Evolutionary conservation across 164 flowering plant species (phyloP).

Genomic region (Vitis rotundifolia): DNA sequence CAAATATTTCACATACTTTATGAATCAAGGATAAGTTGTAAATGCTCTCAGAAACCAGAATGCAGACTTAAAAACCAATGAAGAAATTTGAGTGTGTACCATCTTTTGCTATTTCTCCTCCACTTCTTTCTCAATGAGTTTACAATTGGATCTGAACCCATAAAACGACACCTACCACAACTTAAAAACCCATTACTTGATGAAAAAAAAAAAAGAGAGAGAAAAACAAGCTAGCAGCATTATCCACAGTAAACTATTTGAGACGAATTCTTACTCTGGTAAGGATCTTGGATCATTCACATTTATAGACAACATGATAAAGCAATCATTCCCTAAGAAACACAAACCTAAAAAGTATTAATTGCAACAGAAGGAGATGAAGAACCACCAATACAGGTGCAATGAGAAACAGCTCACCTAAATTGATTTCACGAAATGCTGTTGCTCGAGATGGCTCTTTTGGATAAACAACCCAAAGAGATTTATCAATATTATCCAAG

Average conservation of each 20-base stretch:
- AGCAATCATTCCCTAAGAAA: conserved; percentile 58
- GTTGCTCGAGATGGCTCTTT: conserved; percentile 47
- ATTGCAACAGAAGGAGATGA: neutral
- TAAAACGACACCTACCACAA: conserved; percentile 64
- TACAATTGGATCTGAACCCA: conserved; percentile 57
- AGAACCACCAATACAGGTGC: neutral
- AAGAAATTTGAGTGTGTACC: conserved; percentile 37
- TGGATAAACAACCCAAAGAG: conserved; percentile 54
- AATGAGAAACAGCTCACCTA: conserved; percentile 38
- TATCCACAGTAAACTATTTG: neutral
- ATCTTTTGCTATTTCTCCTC: conserved; percentile 56
- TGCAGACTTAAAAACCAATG: neutral
- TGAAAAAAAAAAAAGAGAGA: neutral
- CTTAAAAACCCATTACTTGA: conserved; percentile 9
- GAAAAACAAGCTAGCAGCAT: neutral
- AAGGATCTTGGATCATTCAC: conserved; percentile 52
- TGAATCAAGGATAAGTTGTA: neutral
- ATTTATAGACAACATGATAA: conserved; percentile 44
- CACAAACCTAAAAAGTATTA: neutral
- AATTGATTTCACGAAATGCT: conserved; percentile 53
- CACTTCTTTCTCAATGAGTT: conserved; percentile 47
- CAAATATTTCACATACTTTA: neutral
- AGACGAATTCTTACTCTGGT: conserved; percentile 63
- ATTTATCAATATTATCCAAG: conserved; percentile 62
- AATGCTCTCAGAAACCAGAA: conserved; percentile 1